Percentiles rank a stretch among this genome's conserved stretches.
Evolutionary conservation across 2,329 filamentous ascomycete species (phyloP).

Genomic region (Raffaelea albimanens): DNA sequence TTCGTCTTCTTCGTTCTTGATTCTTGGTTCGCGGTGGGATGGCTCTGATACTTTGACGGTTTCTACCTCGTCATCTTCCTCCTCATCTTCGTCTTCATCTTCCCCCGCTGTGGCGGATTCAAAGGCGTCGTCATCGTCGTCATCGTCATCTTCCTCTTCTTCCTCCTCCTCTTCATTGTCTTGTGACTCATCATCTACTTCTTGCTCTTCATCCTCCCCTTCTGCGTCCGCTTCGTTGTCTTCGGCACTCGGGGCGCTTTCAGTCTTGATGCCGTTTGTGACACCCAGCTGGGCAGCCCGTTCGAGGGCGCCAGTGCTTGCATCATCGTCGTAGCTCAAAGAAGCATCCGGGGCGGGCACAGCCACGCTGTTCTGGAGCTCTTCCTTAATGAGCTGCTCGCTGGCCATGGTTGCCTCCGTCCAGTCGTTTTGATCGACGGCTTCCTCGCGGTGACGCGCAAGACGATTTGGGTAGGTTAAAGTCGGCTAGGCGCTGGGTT

Average conservation of each 20-base stretch:
- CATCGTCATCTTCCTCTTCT: conserved; percentile 19
- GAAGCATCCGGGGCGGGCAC: conserved; percentile 34
- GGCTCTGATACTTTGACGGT: not conserved
- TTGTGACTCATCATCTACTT: conserved; percentile 21
- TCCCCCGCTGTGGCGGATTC: conserved; percentile 20
- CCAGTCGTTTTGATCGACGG: not conserved
- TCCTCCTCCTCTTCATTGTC: conserved; percentile 23
- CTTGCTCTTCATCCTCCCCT: conserved; percentile 19
- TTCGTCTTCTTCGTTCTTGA: conserved; percentile 17
- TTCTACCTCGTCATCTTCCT: conserved; percentile 12
- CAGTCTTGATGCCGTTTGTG: conserved; percentile 14
- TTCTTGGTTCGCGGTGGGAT: conserved; percentile 19
- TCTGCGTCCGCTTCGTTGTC: conserved; percentile 28
- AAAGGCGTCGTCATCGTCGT: conserved; percentile 17
- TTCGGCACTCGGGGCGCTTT: conserved; percentile 33
- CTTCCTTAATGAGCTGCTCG: conserved; percentile 46
- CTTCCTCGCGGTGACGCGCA: not conserved
- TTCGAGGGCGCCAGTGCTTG: conserved; percentile 19
- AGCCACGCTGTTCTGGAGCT: conserved; percentile 46
- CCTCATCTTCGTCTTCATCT: conserved; percentile 13
- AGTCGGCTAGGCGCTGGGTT: not conserved
- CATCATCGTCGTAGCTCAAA: conserved; percentile 18
- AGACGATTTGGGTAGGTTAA: not conserved
- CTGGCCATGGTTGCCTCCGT: conserved; percentile 30
- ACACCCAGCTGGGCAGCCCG: conserved; percentile 19